These are phyloP conservation scores for Ustilago esculenta DNA, from an alignment of 1,284 basidiomycete species.

Conservation along the genomic window DNA sequence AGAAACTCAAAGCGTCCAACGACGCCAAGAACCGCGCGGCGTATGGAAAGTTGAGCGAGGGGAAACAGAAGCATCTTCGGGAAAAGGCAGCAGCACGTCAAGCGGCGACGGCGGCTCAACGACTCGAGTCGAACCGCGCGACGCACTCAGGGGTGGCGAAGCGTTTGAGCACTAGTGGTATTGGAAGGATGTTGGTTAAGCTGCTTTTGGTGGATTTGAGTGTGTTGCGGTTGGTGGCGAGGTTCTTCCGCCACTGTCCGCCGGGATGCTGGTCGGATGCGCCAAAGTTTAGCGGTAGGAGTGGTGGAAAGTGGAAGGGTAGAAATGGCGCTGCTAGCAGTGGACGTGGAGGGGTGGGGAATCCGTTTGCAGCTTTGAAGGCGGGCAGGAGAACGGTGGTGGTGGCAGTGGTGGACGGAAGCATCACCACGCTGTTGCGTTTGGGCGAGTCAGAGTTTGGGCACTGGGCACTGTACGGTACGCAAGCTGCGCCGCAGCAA, in stretches of 20 bases:
- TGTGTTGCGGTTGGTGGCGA: constrained; percentile 1
- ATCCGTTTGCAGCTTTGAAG: constrained; percentile 72
- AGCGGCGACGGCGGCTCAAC: constrained; percentile 1
- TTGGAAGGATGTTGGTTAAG: constrained; percentile 5
- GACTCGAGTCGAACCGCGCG: neutral
- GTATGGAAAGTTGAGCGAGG: constrained; percentile 50
- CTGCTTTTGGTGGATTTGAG: constrained; percentile 18
- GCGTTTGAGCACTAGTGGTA: neutral
- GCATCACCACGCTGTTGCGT: constrained; percentile 86
- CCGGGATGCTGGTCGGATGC: constrained; percentile 8
- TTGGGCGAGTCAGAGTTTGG: constrained; percentile 88
- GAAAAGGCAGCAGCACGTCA: constrained; percentile 19
- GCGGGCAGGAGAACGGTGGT: constrained; percentile 85
- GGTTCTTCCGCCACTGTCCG: constrained; percentile 18
- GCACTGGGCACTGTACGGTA: constrained; percentile 71
- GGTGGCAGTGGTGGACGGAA: constrained; percentile 88
- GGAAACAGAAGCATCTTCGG: constrained; percentile 26
- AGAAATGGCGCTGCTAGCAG: neutral
- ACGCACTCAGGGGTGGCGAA: neutral
- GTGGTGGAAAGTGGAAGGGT: neutral
- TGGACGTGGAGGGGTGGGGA: constrained; percentile 29
- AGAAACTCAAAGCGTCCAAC: constrained; percentile 32
- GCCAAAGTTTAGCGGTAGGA: neutral
- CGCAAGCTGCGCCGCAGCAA: too few relatives aligned
- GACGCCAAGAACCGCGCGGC: constrained; percentile 50